Conservation (phyloP, 345 rosid genomes). For the Euphorbia pulcherrima region DNA sequence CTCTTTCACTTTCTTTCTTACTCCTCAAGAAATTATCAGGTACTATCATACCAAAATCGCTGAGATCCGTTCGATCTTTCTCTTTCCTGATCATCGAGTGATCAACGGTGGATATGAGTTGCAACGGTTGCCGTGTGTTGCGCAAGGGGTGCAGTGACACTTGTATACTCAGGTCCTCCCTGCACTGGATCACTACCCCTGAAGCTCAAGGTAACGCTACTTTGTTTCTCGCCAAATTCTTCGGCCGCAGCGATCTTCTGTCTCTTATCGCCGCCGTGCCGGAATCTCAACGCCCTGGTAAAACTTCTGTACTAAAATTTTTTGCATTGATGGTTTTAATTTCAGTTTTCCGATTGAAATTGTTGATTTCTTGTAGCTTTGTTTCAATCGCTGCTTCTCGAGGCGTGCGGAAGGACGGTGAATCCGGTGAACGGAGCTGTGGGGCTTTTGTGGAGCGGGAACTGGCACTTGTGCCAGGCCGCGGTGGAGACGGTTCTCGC, state of each 20-base stretch:
- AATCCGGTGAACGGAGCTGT: constrained; percentile 61
- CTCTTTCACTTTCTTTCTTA: not conserved
- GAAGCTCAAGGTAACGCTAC: constrained; percentile 39
- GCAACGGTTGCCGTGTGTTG: constrained; percentile 37
- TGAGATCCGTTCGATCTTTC: not conserved
- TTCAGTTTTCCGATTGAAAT: not conserved
- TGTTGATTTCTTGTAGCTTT: constrained; percentile 27
- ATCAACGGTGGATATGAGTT: constrained; percentile 29
- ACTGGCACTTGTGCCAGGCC: constrained; percentile 52
- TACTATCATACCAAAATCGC: not conserved
- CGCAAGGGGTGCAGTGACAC: constrained; percentile 39
- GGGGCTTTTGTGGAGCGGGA: constrained; percentile 53
- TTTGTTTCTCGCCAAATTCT: constrained; percentile 35
- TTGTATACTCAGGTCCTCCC: constrained; percentile 29
- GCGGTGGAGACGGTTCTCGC: constrained; percentile 50
- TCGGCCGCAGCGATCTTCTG: constrained; percentile 36
- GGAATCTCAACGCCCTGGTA: constrained; percentile 52
- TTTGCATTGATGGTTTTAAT: not conserved
- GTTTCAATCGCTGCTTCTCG: constrained; percentile 55
- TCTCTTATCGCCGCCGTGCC: constrained; percentile 54
- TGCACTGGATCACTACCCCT: constrained; percentile 27
- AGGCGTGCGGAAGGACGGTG: constrained; percentile 63
- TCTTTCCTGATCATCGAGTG: not conserved
- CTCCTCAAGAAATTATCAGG: not conserved
- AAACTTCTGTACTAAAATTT: not conserved